These are phyloP conservation scores for Macrocybe gigantea DNA, from an alignment of 768 basidiomycete species.

Conservation along the genomic window DNA sequence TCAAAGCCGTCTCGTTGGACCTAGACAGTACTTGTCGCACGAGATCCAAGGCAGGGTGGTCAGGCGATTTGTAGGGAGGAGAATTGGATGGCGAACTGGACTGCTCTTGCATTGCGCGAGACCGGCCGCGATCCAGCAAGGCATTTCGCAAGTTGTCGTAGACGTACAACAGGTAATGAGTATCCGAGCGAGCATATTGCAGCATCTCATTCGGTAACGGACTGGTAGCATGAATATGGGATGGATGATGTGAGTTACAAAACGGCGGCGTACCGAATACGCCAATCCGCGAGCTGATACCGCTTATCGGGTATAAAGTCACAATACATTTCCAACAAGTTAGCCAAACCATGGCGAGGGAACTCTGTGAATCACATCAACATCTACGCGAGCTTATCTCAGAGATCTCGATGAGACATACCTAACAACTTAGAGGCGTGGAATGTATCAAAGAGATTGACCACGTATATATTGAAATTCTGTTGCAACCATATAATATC, in stretches of 20 bases:
- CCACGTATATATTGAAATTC: slow-evolving; percentile 89
- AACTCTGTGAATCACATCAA: slow-evolving; percentile 47
- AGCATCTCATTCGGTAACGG: slow-evolving; percentile 89
- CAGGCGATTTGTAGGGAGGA: slow-evolving; percentile 15
- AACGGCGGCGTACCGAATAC: slow-evolving; percentile 58
- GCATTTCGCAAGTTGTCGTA: slow-evolving; percentile 89
- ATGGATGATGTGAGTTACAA: background rate
- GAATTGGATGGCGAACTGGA: slow-evolving; percentile 21
- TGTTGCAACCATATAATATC: slow-evolving; percentile 97
- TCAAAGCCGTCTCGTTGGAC: slow-evolving; percentile 73
- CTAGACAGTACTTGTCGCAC: slow-evolving; percentile 62
- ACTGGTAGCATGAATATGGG: slow-evolving; percentile 19
- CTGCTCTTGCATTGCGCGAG: slow-evolving; percentile 23
- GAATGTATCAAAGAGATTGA: slow-evolving; percentile 96
- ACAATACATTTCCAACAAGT: slow-evolving; percentile 83
- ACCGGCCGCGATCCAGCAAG: slow-evolving; percentile 59
- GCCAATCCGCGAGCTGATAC: slow-evolving; percentile 97
- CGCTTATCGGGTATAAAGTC: slow-evolving; percentile 90
- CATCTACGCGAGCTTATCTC: background rate
- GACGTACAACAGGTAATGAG: slow-evolving; percentile 89
- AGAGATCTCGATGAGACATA: slow-evolving; percentile 18
- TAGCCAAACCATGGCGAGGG: slow-evolving; percentile 77
- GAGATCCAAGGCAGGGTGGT: slow-evolving; percentile 28
- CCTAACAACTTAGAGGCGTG: slow-evolving; percentile 87
- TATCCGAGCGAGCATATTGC: slow-evolving; percentile 91